Evolutionary conservation across 2,329 filamentous ascomycete species (phyloP).

Genomic region (Exophiala viscosa): DNA sequence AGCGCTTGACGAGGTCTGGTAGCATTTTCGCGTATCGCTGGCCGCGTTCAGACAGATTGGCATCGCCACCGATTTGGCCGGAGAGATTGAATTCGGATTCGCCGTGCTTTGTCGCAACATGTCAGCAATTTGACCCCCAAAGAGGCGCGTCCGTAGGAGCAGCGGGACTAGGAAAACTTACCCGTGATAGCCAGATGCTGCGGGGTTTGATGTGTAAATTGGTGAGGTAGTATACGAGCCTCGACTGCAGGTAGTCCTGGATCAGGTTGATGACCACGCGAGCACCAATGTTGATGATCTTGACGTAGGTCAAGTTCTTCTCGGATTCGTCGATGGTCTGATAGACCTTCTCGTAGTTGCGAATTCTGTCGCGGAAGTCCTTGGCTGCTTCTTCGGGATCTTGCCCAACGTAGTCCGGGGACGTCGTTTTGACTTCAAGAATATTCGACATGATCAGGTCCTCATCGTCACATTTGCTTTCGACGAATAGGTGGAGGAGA

Average conservation of each 20-base stretch:
- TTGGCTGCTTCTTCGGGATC: slow-evolving; percentile 86
- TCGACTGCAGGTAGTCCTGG: slow-evolving; percentile 91
- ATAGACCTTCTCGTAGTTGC: slow-evolving; percentile 96
- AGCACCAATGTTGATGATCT: slow-evolving; percentile 81
- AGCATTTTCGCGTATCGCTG: slow-evolving; percentile 82
- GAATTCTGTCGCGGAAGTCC: slow-evolving; percentile 91
- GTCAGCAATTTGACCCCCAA: neutral
- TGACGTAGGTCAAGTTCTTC: slow-evolving; percentile 85
- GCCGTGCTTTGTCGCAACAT: slow-evolving; percentile 62
- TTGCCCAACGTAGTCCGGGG: slow-evolving; percentile 80
- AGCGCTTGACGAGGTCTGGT: slow-evolving; percentile 77
- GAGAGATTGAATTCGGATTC: slow-evolving; percentile 89
- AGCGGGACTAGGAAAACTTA: slow-evolving; percentile 45
- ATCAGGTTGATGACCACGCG: slow-evolving; percentile 98
- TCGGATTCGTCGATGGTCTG: slow-evolving; percentile 89
- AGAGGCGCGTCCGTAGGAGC: too few relatives aligned
- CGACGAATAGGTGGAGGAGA: slow-evolving; percentile 86
- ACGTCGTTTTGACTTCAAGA: slow-evolving; percentile 92
- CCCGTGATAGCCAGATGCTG: slow-evolving; percentile 89
- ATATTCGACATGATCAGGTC: slow-evolving; percentile 98
- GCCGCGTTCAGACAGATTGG: slow-evolving; percentile 78
- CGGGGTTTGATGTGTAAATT: slow-evolving; percentile 96
- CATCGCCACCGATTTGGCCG: slow-evolving; percentile 90
- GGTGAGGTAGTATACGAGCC: slow-evolving; percentile 97
- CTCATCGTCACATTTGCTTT: slow-evolving; percentile 95